Percentiles rank a stretch among this genome's conserved stretches.
Evolutionary conservation across 2,329 filamentous ascomycete genomes (phyloP).

Genomic region (Tetracladium maxilliforme): DNA sequence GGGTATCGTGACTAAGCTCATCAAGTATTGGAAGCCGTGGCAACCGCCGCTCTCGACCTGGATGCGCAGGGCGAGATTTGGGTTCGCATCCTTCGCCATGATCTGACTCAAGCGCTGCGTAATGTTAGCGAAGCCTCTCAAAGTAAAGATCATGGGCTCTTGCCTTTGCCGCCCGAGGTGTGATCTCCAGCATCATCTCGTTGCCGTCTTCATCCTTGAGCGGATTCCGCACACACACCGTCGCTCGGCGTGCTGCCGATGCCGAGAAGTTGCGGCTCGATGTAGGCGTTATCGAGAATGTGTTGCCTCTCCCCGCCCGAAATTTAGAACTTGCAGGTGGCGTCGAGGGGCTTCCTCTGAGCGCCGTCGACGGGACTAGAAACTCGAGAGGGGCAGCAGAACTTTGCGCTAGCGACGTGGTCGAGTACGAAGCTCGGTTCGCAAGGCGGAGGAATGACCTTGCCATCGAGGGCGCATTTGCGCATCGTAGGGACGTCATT

Average conservation of each 20-base stretch:
- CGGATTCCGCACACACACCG: constrained; percentile 50
- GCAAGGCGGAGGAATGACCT: no score
- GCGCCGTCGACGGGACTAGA: no score
- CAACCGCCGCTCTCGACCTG: constrained; percentile 89
- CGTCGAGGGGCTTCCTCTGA: no score
- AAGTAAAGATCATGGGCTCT: constrained; percentile 9
- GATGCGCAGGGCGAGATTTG: constrained; percentile 74
- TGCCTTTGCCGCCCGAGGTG: constrained; percentile 67
- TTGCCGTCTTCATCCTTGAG: constrained; percentile 70
- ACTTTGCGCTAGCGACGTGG: no score
- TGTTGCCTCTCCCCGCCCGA: no score
- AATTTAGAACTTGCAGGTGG: no score
- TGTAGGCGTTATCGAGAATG: no score
- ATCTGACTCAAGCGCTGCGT: constrained; percentile 57
- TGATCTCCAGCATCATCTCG: constrained; percentile 73
- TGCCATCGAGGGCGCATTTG: no score
- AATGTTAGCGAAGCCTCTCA: constrained; percentile 1
- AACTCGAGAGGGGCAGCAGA: no score
- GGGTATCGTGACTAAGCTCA: constrained; percentile 63
- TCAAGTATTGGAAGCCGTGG: constrained; percentile 95
- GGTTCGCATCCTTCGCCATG: constrained; percentile 57
- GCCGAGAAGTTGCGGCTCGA: constrained; percentile 3
- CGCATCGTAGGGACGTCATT: no score
- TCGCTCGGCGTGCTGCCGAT: constrained; percentile 18
- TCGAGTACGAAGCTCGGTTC: no score